A percentile compares a stretch with the other conserved stretches of the same genome.
Evolutionary conservation across 805 yeast genomes (phyloP).

Genomic region (Zygoascus ofunaensis): DNA sequence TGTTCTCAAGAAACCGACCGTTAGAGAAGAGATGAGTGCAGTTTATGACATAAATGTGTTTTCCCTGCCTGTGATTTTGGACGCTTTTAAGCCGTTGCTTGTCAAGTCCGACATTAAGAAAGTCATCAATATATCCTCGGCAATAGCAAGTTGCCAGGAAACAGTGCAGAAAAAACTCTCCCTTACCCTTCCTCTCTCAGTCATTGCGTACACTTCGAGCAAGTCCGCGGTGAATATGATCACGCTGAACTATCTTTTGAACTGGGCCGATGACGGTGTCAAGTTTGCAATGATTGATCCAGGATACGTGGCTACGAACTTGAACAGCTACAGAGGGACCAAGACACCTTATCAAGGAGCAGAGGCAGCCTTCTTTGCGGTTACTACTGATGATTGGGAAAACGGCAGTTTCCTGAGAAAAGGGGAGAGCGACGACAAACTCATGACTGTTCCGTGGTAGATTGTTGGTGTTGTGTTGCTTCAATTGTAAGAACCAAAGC

Average conservation of each 20-base stretch:
- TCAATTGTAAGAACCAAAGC: too few species aligned
- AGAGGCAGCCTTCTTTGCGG: not conserved
- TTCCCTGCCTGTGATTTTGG: not conserved
- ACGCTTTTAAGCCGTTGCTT: not conserved
- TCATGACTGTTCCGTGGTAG: slow-evolving; percentile 1
- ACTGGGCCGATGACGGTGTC: not conserved
- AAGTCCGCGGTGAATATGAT: slow-evolving; percentile 1
- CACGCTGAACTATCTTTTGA: not conserved
- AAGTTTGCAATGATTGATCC: not conserved
- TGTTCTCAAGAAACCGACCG: too few species aligned
- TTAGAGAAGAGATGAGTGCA: not conserved
- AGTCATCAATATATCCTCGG: not conserved
- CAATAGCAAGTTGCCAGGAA: not conserved
- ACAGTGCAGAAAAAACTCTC: not conserved
- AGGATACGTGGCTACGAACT: not conserved
- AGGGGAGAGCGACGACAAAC: not conserved
- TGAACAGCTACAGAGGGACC: not conserved
- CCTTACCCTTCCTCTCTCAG: not conserved
- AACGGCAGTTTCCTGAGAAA: not conserved
- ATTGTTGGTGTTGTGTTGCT: too few species aligned
- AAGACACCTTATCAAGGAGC: slow-evolving; percentile 1
- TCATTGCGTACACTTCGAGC: not conserved
- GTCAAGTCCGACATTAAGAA: not conserved
- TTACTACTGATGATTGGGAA: slow-evolving; percentile 1
- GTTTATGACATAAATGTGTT: slow-evolving; percentile 1